Percentiles rank a stretch among this genome's conserved stretches.
Conservation (phyloP, 306 rosid species). For the Vicia faba region DNA sequence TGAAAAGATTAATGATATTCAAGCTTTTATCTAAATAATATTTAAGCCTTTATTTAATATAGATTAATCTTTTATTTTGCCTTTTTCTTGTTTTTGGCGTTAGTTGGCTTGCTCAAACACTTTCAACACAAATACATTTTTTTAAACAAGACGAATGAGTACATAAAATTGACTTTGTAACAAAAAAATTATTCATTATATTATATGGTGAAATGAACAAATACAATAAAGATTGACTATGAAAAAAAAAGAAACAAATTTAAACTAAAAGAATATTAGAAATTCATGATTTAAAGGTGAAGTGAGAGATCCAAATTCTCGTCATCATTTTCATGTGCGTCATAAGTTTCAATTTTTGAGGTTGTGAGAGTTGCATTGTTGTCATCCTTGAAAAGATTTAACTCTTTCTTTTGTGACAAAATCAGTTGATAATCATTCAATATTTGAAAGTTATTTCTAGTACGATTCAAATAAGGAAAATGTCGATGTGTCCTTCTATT, state of each 20-base stretch:
- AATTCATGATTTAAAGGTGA: constrained; percentile 40
- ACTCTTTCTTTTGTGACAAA: constrained; percentile 18
- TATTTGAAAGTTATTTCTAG: background rate
- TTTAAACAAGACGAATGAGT: no score
- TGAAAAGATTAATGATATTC: no score
- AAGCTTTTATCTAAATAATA: no score
- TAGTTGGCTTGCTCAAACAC: no score
- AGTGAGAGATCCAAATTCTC: constrained; percentile 43
- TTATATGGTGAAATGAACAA: background rate
- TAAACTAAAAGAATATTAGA: background rate
- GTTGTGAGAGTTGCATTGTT: constrained; percentile 5
- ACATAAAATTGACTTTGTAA: background rate
- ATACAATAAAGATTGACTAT: background rate
- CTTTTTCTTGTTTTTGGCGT: no score
- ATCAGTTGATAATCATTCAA: background rate
- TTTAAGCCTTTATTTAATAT: no score
- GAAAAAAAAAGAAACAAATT: background rate
- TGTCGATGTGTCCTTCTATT: background rate
- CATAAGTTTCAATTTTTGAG: constrained; percentile 17
- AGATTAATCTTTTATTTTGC: no score
- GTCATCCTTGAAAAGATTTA: constrained; percentile 37
- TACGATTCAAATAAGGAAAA: background rate
- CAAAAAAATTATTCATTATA: background rate
- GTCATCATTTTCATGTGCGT: background rate
- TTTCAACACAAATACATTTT: no score